Evolutionary conservation across 331 rosid genomes (phyloP).

Genomic region (Spiraea crenata): DNA sequence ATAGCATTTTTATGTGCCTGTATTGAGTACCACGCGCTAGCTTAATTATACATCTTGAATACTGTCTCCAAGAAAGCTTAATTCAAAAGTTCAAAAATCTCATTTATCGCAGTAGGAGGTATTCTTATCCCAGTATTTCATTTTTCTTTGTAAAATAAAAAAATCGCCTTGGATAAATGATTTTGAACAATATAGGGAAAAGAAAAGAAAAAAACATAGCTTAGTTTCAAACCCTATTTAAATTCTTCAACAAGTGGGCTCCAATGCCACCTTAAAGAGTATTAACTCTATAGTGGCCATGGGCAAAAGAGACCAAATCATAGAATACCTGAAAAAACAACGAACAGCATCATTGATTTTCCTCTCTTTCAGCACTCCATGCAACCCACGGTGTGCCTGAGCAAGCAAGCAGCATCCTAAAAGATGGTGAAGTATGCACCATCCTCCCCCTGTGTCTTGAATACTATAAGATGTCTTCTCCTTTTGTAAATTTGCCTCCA

Average conservation of each 20-base stretch:
- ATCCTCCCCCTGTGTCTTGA: slow-evolving; percentile 79
- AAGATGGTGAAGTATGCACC: slow-evolving; percentile 89
- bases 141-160: neutral
- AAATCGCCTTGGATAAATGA: neutral
- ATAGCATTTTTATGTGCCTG: neutral
- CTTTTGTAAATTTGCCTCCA: slow-evolving; percentile 69
- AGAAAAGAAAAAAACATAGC: neutral
- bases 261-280: neutral
- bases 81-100: neutral
- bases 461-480: slow-evolving; percentile 80
- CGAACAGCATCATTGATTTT: slow-evolving; percentile 74
- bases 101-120: neutral
- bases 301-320: neutral
- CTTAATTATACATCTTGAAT: neutral
- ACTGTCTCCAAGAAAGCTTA: neutral
- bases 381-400: slow-evolving; percentile 72
- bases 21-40: neutral
- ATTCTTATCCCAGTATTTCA: neutral
- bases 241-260: neutral
- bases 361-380: slow-evolving; percentile 63
- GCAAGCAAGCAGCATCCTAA: slow-evolving; percentile 90
- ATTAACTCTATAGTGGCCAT: neutral
- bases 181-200: neutral
- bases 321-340: slow-evolving; percentile 82
- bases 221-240: neutral